phyloP scores from a whole-genome alignment of 139 green algal species.

The Chlamydomonas sp. region DNA sequence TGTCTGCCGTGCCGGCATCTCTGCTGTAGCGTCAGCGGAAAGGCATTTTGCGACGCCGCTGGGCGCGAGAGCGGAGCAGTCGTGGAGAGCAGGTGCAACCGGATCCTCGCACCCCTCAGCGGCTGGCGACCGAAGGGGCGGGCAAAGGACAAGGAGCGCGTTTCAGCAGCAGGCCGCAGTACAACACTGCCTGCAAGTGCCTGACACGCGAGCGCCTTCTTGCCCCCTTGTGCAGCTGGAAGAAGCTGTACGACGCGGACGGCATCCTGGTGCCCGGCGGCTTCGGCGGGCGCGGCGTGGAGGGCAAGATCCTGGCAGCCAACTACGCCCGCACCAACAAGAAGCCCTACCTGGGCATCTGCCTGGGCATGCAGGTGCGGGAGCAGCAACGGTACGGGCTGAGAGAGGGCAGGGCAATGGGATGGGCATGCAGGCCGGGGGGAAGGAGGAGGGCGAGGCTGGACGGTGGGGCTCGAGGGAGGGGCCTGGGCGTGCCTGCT shows the following conservation, averaged over 20 bases:
- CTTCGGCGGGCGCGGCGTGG: conserved; percentile 92
- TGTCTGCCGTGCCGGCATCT: too few relatives aligned
- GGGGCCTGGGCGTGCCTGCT: too few relatives aligned
- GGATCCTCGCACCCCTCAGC: too few relatives aligned
- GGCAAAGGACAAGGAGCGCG: too few relatives aligned
- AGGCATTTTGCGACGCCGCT: too few relatives aligned
- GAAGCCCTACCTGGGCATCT: conserved; percentile 97
- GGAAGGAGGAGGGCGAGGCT: neutral
- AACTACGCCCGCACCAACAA: conserved; percentile 86
- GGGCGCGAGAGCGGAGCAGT: too few relatives aligned
- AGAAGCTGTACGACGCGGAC: conserved; percentile 68
- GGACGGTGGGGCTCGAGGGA: too few relatives aligned
- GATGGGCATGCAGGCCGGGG: neutral
- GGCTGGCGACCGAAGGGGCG: too few relatives aligned
- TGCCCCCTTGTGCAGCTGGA: conserved; percentile 45
- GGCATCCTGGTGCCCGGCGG: conserved; percentile 97
- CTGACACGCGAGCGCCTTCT: neutral
- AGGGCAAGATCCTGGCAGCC: conserved; percentile 95
- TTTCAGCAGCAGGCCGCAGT: too few relatives aligned
- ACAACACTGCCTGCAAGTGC: too few relatives aligned
- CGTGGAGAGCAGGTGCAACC: too few relatives aligned
- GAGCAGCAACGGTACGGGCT: neutral
- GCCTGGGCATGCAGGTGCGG: conserved; percentile 95
- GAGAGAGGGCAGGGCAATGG: neutral
- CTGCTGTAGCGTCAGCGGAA: too few relatives aligned